These are phyloP conservation scores for Dactylellina haptotyla DNA, from an alignment of 2,329 filamentous ascomycete species.

Conservation along the genomic window DNA sequence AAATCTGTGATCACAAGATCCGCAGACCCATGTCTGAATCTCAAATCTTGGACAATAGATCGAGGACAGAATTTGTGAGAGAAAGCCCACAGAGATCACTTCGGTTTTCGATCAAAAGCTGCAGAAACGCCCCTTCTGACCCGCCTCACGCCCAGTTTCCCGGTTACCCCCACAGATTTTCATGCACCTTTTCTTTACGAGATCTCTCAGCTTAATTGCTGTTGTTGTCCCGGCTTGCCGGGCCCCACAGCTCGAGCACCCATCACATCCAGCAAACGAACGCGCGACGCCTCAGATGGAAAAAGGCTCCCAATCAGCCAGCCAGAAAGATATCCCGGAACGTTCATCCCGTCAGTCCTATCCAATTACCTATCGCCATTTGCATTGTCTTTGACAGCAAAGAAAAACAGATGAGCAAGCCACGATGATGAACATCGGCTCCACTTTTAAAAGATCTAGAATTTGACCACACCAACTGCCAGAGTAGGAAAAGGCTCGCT, in stretches of 20 bases:
- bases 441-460: conserved; percentile 15
- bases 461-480: too few relatives aligned
- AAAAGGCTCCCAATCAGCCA: neutral
- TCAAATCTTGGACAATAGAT: conserved; percentile 18
- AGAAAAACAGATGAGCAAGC: neutral
- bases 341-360: conserved; percentile 19
- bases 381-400: neutral
- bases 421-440: neutral
- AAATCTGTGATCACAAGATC: conserved; percentile 35
- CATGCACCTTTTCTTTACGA: neutral
- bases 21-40: conserved; percentile 44
- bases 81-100: too few relatives aligned
- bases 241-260: neutral
- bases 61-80: too few relatives aligned
- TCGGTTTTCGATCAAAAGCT: too few relatives aligned
- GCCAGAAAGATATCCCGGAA: conserved; percentile 2
- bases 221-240: neutral
- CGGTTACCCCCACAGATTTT: conserved; percentile 1
- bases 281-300: neutral
- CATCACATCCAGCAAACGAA: neutral
- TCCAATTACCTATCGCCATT: conserved; percentile 16
- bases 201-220: neutral
- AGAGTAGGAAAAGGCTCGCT: too few relatives aligned
- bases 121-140: too few relatives aligned
- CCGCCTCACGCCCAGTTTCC: neutral